Evolutionary conservation across 192 early-diverging fungal genomes (phyloP).

Genomic region (Coemansia biformis): DNA sequence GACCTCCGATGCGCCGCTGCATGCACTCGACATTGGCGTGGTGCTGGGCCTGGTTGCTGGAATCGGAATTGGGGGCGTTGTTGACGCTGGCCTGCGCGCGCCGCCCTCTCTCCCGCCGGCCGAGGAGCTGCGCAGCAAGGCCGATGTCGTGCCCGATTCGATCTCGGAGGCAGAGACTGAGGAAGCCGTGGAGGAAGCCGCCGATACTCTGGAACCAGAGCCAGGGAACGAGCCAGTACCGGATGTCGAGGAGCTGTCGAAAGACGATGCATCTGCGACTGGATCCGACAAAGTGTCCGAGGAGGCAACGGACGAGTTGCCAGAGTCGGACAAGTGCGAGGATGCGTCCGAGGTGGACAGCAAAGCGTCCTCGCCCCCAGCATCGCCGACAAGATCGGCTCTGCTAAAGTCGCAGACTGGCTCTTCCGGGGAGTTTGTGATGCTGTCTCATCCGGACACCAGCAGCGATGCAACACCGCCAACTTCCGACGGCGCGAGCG

Average conservation of each 20-base stretch:
- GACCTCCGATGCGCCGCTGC: background rate
- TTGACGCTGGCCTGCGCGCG: background rate
- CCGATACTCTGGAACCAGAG: no score
- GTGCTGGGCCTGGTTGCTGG: conserved; percentile 4
- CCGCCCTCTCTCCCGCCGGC: background rate
- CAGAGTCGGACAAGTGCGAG: background rate
- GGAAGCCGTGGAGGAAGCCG: no score
- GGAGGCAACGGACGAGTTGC: no score
- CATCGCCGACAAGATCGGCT: background rate
- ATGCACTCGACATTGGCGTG: background rate
- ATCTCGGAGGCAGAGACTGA: no score
- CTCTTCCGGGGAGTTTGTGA: conserved; percentile 20
- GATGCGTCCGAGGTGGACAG: background rate
- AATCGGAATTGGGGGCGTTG: conserved; percentile 4
- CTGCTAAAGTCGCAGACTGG: conserved; percentile 4
- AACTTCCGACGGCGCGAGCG: background rate
- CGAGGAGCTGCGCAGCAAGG: no score
- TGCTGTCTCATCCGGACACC: conserved; percentile 17
- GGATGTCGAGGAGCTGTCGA: no score
- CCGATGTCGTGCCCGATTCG: no score
- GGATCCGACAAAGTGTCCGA: no score
- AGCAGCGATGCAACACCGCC: background rate
- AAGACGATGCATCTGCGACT: no score
- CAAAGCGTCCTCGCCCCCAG: background rate
- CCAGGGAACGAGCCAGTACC: no score